A percentile compares a stretch with the other conserved stretches of the same genome.
Conservation (phyloP, 805 yeast species). For the Nakazawaea molendinolei region DNA sequence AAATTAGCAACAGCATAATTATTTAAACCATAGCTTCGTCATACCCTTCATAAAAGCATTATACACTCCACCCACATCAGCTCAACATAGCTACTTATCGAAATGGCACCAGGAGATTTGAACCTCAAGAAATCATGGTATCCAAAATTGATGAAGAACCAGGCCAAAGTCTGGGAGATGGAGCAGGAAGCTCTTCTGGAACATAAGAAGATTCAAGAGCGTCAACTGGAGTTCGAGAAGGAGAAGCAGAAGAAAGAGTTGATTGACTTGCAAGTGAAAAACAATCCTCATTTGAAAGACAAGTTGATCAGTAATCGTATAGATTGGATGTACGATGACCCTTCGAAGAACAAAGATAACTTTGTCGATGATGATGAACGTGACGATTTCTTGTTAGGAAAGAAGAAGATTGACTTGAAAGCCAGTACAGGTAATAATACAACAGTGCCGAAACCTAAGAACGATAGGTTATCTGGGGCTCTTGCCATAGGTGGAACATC, state of each 20-base stretch:
- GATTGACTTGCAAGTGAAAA: constrained; percentile 35
- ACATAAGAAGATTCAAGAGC: constrained; percentile 52
- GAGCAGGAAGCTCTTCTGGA: constrained; percentile 79
- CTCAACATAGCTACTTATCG: too few species aligned
- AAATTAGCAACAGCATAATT: too few species aligned
- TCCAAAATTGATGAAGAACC: constrained; percentile 81
- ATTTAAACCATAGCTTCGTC: too few species aligned
- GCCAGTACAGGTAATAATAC: not conserved
- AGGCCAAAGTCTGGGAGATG: constrained; percentile 73
- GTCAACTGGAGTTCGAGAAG: constrained; percentile 54
- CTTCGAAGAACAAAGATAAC: constrained; percentile 20
- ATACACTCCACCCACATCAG: too few species aligned
- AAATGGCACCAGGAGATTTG: constrained; percentile 67
- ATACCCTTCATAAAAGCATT: too few species aligned
- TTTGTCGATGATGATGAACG: constrained; percentile 28
- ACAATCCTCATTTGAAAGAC: constrained; percentile 29
- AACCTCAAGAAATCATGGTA: constrained; percentile 95
- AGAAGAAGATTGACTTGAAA: constrained; percentile 31
- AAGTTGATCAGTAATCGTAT: constrained; percentile 36
- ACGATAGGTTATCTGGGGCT: constrained; percentile 22
- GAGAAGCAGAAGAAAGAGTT: constrained; percentile 58
- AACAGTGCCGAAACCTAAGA: constrained; percentile 10
- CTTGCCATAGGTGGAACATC: constrained; percentile 21
- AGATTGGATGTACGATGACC: constrained; percentile 83
- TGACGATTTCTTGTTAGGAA: constrained; percentile 53